Conservation (phyloP, 495 filamentous ascomycete species). For the Penicillium arizonense region DNA sequence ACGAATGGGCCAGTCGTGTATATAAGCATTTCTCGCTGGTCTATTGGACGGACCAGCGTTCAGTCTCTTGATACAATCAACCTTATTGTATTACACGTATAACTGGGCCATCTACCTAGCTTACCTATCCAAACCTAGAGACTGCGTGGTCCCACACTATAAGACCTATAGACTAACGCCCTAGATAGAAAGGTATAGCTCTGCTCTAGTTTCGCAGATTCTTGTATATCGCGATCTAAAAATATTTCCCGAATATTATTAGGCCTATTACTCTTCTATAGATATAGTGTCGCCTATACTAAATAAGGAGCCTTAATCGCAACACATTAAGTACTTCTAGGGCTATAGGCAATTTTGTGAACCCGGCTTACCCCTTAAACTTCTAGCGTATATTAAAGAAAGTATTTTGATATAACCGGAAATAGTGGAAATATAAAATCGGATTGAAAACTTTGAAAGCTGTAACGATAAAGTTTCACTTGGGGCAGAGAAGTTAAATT, state of each 20-base stretch:
- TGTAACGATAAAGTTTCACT: background rate
- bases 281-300: slow-evolving; percentile 19
- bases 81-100: too few relatives aligned
- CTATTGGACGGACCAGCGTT: too few relatives aligned
- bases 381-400: slow-evolving; percentile 18
- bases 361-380: slow-evolving; percentile 10
- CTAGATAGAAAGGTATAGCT: slow-evolving; percentile 18
- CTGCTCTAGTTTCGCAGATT: slow-evolving; percentile 19
- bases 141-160: too few relatives aligned
- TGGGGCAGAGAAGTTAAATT: slow-evolving; percentile 11
- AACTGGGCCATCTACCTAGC: too few relatives aligned
- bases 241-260: slow-evolving; percentile 19
- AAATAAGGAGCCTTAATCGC: slow-evolving; percentile 10
- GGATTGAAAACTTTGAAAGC: slow-evolving; percentile 3
- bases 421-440: slow-evolving; percentile 7
- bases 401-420: slow-evolving; percentile 14
- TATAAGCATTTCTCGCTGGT: too few relatives aligned
- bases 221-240: slow-evolving; percentile 10
- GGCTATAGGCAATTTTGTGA: slow-evolving; percentile 19
- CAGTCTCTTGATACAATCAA: too few relatives aligned
- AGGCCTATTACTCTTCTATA: slow-evolving; percentile 19
- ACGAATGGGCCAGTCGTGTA: too few relatives aligned
- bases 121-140: too few relatives aligned
- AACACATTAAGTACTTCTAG: slow-evolving; percentile 24
- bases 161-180: too few relatives aligned